Conservation (phyloP, 352 stramenopile species). For the Phytopythium kandeliae region DNA sequence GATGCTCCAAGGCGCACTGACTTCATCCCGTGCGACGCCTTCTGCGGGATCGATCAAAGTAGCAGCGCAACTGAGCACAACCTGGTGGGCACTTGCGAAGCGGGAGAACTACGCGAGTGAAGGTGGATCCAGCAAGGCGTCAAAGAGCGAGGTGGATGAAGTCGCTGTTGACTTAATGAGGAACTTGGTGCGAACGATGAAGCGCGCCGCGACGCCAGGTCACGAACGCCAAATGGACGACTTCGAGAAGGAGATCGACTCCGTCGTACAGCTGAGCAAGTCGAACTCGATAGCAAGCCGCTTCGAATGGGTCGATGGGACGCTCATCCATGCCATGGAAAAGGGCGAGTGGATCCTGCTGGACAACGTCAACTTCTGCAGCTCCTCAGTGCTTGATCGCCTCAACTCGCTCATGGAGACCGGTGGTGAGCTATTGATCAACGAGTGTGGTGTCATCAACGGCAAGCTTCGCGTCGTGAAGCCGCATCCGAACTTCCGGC, state of each 20-base stretch:
- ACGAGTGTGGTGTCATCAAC: conserved; percentile 95
- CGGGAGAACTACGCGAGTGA: conserved; percentile 38
- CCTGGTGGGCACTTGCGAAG: conserved; percentile 41
- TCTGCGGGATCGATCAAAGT: conserved; percentile 23
- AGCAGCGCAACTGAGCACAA: conserved; percentile 28
- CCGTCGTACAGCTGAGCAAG: conserved; percentile 53
- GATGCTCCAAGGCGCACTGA: conserved; percentile 20
- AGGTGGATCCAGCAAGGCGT: conserved; percentile 9
- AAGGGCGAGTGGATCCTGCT: conserved; percentile 98
- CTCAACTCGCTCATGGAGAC: conserved; percentile 99
- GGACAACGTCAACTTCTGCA: conserved; percentile 99
- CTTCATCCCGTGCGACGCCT: conserved; percentile 15
- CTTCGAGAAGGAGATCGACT: conserved; percentile 18
- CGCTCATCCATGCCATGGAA: conserved; percentile 97
- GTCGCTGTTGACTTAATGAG: conserved; percentile 50
- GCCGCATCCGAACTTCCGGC: conserved; percentile 97
- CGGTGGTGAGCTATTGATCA: conserved; percentile 96
- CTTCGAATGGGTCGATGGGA: conserved; percentile 99
- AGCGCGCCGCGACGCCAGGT: conserved; percentile 2
- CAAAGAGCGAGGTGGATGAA: conserved; percentile 61
- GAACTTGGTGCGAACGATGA: conserved; percentile 33
- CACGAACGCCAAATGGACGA: background rate
- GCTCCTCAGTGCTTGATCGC: conserved; percentile 98
- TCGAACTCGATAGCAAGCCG: conserved; percentile 59
- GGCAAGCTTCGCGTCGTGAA: conserved; percentile 91